Conservation (phyloP, 169 alveolate species). For the Blepharisma undulans region DNA sequence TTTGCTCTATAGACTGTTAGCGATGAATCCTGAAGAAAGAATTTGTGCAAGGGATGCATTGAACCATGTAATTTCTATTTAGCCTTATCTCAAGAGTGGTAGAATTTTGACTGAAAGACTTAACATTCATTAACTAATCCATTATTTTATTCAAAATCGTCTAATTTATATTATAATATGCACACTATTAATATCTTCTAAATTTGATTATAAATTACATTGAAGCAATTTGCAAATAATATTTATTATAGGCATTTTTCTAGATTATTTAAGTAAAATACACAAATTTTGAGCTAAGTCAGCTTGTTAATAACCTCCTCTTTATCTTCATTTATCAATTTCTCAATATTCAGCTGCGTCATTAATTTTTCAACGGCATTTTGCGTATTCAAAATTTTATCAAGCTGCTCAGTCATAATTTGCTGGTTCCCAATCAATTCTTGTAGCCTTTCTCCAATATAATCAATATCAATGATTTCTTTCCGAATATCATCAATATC, state of each 20-base stretch:
- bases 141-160: too few relatives aligned
- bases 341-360: neutral
- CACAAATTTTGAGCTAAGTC: neutral
- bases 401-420: neutral
- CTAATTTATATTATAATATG: too few relatives aligned
- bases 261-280: neutral
- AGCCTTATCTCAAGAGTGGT: neutral
- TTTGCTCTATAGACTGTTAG: slow-evolving; percentile 39
- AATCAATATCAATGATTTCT: slow-evolving; percentile 5
- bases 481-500: neutral
- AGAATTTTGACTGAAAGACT: neutral
- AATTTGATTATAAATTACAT: too few relatives aligned
- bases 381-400: neutral
- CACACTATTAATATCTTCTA: too few relatives aligned
- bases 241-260: too few relatives aligned
- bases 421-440: neutral
- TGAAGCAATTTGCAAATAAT: too few relatives aligned
- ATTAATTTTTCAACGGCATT: neutral
- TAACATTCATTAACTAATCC: neutral
- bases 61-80: slow-evolving; percentile 23
- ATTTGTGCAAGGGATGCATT: slow-evolving; percentile 52
- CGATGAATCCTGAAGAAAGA: slow-evolving; percentile 51
- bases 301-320: neutral
- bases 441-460: neutral
- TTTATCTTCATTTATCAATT: neutral